These are phyloP conservation scores for Paramyrothecium roridum DNA, from an alignment of 2,329 filamentous ascomycete genomes.

Conservation along the genomic window DNA sequence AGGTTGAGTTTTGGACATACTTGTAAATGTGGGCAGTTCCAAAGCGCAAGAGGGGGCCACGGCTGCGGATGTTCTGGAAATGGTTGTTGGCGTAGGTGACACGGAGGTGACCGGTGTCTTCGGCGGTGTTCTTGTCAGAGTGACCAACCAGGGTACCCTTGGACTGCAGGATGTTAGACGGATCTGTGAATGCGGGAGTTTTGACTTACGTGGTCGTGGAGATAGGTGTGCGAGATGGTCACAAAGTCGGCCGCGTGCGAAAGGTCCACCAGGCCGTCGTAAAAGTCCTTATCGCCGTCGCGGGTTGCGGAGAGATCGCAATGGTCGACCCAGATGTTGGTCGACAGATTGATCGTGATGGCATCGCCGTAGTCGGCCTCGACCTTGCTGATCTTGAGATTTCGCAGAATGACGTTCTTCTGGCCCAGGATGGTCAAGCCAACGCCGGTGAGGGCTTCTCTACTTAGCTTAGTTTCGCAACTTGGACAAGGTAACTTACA, in stretches of 20 bases:
- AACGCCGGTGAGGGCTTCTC: slow-evolving; percentile 12
- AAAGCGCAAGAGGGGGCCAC: slow-evolving; percentile 57
- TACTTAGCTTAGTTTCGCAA: neutral
- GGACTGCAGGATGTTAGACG: slow-evolving; percentile 6
- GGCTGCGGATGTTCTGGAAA: slow-evolving; percentile 58
- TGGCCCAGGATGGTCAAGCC: slow-evolving; percentile 13
- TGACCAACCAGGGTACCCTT: slow-evolving; percentile 61
- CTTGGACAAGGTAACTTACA: slow-evolving; percentile 6
- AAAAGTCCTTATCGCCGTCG: slow-evolving; percentile 37
- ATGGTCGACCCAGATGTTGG: slow-evolving; percentile 47
- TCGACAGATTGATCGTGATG: slow-evolving; percentile 43
- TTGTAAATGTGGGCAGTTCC: slow-evolving; percentile 53
- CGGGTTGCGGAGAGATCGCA: slow-evolving; percentile 35
- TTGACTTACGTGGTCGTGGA: slow-evolving; percentile 34
- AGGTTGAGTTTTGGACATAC: slow-evolving; percentile 1
- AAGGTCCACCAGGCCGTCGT: slow-evolving; percentile 41
- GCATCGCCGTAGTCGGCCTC: slow-evolving; percentile 44
- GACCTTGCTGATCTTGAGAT: slow-evolving; percentile 50
- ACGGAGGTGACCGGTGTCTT: slow-evolving; percentile 56
- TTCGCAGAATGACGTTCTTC: slow-evolving; percentile 54
- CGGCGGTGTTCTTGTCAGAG: slow-evolving; percentile 53
- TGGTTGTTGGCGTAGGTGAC: slow-evolving; percentile 62
- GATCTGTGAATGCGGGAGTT: neutral
- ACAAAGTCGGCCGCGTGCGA: slow-evolving; percentile 40
- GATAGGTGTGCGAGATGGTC: slow-evolving; percentile 37